Evolutionary conservation across 768 basidiomycete genomes (phyloP).

Genomic region (Leccinellum albellum): DNA sequence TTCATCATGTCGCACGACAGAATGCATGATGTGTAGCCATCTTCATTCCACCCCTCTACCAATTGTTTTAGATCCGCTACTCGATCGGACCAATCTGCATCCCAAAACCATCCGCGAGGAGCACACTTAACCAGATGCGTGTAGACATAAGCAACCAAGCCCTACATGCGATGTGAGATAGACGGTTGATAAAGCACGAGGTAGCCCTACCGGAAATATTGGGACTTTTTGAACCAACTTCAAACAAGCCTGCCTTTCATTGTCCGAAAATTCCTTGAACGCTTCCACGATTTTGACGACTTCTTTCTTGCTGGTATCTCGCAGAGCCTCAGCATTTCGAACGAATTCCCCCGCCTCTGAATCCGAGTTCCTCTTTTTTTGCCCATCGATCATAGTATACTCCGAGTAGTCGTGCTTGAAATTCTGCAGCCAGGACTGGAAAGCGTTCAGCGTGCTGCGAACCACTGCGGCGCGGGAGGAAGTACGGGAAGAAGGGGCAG

Average conservation of each 20-base stretch:
- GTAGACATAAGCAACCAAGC: constrained; percentile 27
- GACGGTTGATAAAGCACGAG: background rate
- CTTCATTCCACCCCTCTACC: constrained; percentile 7
- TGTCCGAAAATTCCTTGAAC: constrained; percentile 11
- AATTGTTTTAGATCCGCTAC: constrained; percentile 6
- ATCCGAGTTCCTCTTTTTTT: background rate
- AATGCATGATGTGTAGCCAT: constrained; percentile 9
- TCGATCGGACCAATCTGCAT: constrained; percentile 7
- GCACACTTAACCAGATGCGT: constrained; percentile 23
- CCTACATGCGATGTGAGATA: constrained; percentile 15
- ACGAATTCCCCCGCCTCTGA: background rate
- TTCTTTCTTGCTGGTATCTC: constrained; percentile 8
- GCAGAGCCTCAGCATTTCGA: constrained; percentile 9
- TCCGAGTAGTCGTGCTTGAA: background rate
- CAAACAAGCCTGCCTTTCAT: constrained; percentile 11
- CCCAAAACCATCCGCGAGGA: constrained; percentile 6
- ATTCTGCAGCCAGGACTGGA: constrained; percentile 12
- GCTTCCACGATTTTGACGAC: constrained; percentile 17
- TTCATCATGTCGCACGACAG: constrained; percentile 11
- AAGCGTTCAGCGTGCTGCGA: constrained; percentile 5
- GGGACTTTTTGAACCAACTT: constrained; percentile 12
- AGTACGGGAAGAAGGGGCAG: background rate
- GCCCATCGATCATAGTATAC: constrained; percentile 24
- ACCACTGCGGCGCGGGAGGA: background rate
- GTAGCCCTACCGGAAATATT: constrained; percentile 23